Evolutionary conservation across 2,329 filamentous ascomycete species (phyloP).

Genomic region (Microascus cirrosus): DNA sequence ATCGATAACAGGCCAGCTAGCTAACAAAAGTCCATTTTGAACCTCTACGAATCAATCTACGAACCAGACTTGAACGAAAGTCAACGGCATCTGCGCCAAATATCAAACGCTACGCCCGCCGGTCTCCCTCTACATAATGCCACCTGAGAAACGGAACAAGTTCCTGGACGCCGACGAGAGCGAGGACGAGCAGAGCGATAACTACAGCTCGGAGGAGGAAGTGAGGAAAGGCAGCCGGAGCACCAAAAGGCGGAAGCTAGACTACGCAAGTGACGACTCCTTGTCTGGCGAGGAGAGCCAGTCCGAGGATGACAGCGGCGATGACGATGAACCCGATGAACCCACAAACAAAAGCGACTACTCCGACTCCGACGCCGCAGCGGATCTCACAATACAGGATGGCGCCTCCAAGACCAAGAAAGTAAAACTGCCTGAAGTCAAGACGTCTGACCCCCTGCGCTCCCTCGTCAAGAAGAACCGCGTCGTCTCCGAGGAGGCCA

Average conservation of each 20-base stretch:
- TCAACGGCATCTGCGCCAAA: no score
- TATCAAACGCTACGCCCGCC: no score
- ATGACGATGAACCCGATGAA: slow-evolving; percentile 17
- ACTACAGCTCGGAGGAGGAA: slow-evolving; percentile 60
- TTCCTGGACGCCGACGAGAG: slow-evolving; percentile 20
- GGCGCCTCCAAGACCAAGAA: slow-evolving; percentile 13
- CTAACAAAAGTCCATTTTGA: no score
- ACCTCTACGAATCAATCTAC: no score
- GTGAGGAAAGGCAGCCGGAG: slow-evolving; percentile 52
- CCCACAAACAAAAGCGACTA: slow-evolving; percentile 11
- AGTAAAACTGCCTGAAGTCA: slow-evolving; percentile 30
- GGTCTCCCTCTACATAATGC: neutral
- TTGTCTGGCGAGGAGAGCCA: slow-evolving; percentile 16
- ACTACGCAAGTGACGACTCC: slow-evolving; percentile 27
- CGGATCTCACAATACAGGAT: slow-evolving; percentile 12
- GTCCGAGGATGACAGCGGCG: slow-evolving; percentile 12
- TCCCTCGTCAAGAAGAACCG: slow-evolving; percentile 56
- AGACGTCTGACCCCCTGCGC: slow-evolving; percentile 5
- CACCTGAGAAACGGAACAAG: slow-evolving; percentile 5
- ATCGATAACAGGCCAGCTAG: no score
- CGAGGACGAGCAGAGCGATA: slow-evolving; percentile 41
- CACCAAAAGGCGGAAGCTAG: slow-evolving; percentile 53
- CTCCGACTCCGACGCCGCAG: neutral
- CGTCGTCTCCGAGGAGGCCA: slow-evolving; percentile 49
- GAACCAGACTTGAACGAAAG: no score